Conservation (phyloP, 179 eudicot species). For the Beta corolliflora region DNA sequence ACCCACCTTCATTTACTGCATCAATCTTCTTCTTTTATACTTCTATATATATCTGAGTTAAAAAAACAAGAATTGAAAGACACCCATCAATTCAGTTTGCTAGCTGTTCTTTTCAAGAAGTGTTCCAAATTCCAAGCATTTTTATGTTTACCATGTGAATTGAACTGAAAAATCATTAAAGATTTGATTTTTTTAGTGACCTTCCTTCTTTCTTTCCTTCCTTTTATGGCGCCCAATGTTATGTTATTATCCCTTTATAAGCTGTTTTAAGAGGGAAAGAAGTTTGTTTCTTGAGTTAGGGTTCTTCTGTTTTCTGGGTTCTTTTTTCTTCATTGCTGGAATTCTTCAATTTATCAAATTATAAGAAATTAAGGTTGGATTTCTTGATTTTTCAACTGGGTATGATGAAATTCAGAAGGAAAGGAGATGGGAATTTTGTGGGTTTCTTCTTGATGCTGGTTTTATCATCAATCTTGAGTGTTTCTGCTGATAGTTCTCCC, state of each 20-base stretch:
- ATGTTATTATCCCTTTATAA: slow-evolving; percentile 1
- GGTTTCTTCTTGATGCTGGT: slow-evolving; percentile 47
- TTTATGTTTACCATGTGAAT: slow-evolving; percentile 33
- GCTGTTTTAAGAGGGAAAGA: slow-evolving; percentile 7
- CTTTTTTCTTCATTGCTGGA: background rate
- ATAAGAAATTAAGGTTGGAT: background rate
- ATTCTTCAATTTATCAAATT: background rate
- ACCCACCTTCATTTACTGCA: background rate
- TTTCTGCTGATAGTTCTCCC: slow-evolving; percentile 53
- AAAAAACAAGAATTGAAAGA: background rate
- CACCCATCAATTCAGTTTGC: slow-evolving; percentile 26
- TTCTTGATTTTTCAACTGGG: slow-evolving; percentile 18
- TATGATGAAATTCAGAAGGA: slow-evolving; percentile 33
- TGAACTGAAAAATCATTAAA: slow-evolving; percentile 6
- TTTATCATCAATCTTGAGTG: slow-evolving; percentile 38
- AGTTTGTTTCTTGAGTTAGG: slow-evolving; percentile 11
- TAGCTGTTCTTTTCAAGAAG: slow-evolving; percentile 29
- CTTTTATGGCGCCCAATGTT: slow-evolving; percentile 23
- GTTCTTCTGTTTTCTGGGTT: slow-evolving; percentile 15
- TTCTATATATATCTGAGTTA: too few relatives aligned
- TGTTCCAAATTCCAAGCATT: slow-evolving; percentile 17
- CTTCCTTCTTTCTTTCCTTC: background rate
- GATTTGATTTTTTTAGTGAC: slow-evolving; percentile 1
- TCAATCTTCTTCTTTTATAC: too few relatives aligned
- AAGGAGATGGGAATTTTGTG: slow-evolving; percentile 36